These are phyloP conservation scores for Brettanomyces nanus DNA, from an alignment of 805 yeast species.

Conservation along the genomic window DNA sequence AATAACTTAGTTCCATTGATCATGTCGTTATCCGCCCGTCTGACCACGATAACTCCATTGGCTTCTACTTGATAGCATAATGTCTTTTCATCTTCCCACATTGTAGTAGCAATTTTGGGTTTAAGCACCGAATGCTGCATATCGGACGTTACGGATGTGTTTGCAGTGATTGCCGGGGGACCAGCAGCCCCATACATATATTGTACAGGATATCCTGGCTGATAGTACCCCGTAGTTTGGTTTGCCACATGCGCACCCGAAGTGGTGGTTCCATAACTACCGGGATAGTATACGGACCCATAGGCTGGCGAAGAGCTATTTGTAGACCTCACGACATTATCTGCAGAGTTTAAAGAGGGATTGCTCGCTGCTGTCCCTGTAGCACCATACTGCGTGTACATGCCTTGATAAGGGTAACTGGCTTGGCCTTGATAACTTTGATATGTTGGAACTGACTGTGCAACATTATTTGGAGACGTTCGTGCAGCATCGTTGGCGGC, in stretches of 20 bases:
- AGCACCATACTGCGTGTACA: neutral
- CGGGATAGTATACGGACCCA: neutral
- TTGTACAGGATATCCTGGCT: neutral
- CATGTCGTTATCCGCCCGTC: constrained; percentile 63
- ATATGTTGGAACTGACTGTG: too few relatives aligned
- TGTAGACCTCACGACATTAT: too few relatives aligned
- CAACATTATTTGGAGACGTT: too few relatives aligned
- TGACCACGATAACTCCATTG: constrained; percentile 52
- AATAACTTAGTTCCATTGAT: constrained; percentile 60
- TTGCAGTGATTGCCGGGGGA: neutral
- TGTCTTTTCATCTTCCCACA: constrained; percentile 69
- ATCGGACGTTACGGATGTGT: neutral
- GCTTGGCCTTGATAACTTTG: neutral
- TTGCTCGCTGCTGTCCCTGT: neutral
- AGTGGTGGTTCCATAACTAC: neutral
- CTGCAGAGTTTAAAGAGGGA: too few relatives aligned
- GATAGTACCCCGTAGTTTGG: neutral
- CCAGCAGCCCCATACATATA: constrained; percentile 1
- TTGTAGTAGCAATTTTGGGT: constrained; percentile 59
- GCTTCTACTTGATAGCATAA: constrained; percentile 64
- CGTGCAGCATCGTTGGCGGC: too few relatives aligned
- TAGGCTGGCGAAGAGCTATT: too few relatives aligned
- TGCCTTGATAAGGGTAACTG: neutral
- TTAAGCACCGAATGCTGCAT: constrained; percentile 1
- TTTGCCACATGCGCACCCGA: neutral